These are phyloP conservation scores for Alternaria arborescens DNA, from an alignment of 2,329 filamentous ascomycete species.

Conservation along the genomic window DNA sequence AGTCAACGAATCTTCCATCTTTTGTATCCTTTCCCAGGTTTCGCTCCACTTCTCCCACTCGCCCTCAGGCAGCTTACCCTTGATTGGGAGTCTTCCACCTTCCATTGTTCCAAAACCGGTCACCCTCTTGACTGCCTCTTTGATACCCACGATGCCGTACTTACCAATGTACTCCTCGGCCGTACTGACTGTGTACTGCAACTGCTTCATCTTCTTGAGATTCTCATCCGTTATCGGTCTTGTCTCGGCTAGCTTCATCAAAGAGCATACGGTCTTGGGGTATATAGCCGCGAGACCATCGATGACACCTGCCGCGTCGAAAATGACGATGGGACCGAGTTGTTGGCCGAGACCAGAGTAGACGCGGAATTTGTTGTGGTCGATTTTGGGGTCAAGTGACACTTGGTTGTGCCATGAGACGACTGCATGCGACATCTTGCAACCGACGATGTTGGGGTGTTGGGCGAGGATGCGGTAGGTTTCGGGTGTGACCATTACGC, in stretches of 20 bases:
- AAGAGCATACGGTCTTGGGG: constrained; percentile 66
- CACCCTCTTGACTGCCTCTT: constrained; percentile 68
- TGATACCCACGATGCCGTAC: constrained; percentile 70
- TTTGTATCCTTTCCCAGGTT: constrained; percentile 43
- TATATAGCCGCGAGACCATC: constrained; percentile 73
- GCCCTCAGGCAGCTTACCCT: constrained; percentile 65
- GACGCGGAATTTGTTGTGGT: constrained; percentile 66
- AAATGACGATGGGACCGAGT: constrained; percentile 67
- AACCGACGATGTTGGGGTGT: constrained; percentile 73
- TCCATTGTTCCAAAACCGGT: constrained; percentile 67
- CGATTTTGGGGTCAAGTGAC: constrained; percentile 66
- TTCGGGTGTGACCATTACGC: constrained; percentile 65
- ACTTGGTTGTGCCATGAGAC: constrained; percentile 71
- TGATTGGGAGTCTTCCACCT: constrained; percentile 67
- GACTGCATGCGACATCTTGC: constrained; percentile 74
- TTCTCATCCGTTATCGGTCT: constrained; percentile 46
- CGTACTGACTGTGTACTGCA: constrained; percentile 69
- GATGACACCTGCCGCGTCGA: constrained; percentile 71
- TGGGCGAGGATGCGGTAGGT: constrained; percentile 67
- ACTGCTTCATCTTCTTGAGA: constrained; percentile 59
- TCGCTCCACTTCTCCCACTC: constrained; percentile 62
- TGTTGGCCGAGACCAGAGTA: constrained; percentile 74
- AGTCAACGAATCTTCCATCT: constrained; percentile 41
- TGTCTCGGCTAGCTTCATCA: constrained; percentile 62
- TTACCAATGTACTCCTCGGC: constrained; percentile 69